Conservation (phyloP, 805 yeast genomes). For the Allodekkera sacchari region DNA sequence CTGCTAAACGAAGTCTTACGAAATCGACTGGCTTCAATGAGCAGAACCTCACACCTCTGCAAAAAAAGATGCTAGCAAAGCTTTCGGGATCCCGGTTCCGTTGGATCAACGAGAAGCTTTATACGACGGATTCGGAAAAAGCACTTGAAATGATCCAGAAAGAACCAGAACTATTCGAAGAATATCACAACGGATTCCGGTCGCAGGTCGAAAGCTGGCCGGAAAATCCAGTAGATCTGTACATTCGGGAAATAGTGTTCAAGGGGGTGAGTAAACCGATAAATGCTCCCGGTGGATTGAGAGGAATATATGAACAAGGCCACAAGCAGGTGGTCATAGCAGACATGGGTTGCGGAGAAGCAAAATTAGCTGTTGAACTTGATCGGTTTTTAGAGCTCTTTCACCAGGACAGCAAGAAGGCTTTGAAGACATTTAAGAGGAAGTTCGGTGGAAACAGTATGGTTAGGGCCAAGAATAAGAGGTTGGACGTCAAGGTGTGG, state of each 20-base stretch:
- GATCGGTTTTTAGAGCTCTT: constrained; percentile 32
- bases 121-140: constrained; percentile 71
- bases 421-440: constrained; percentile 14
- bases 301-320: constrained; percentile 46
- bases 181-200: constrained; percentile 91
- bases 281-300: constrained; percentile 94
- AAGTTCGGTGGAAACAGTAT: constrained; percentile 19
- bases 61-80: constrained; percentile 92
- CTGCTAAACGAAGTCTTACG: constrained; percentile 5
- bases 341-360: constrained; percentile 99
- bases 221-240: constrained; percentile 93
- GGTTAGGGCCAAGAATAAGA: constrained; percentile 8
- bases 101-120: constrained; percentile 97
- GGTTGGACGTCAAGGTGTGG: constrained; percentile 54
- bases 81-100: constrained; percentile 91
- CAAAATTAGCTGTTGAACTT: constrained; percentile 69
- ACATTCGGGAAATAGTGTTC: constrained; percentile 59
- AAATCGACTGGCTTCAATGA: constrained; percentile 17
- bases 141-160: constrained; percentile 67
- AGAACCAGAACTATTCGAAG: constrained; percentile 86
- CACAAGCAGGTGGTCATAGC: constrained; percentile 67
- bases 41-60: constrained; percentile 68
- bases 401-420: constrained; percentile 26
- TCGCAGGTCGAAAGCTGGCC: constrained; percentile 98
- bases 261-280: constrained; percentile 53